These are phyloP conservation scores for Dothiorella sarmentorum DNA, from an alignment of 2,329 filamentous ascomycete species.

Conservation along the genomic window DNA sequence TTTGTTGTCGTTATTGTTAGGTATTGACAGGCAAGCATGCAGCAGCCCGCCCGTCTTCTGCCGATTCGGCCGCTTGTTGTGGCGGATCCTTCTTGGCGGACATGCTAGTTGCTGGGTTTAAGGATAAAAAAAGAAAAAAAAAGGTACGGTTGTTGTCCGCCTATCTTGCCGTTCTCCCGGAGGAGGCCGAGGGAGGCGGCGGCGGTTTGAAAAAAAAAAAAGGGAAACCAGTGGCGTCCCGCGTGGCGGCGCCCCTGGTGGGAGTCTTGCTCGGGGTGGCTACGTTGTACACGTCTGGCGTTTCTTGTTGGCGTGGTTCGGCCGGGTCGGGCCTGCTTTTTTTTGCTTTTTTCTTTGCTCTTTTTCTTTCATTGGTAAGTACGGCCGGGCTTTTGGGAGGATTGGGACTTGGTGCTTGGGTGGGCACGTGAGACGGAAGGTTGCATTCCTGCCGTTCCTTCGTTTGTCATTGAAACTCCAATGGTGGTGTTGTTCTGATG, in stretches of 20 bases:
- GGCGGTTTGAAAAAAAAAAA: neutral
- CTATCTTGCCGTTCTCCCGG: neutral
- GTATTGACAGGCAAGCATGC: constrained; percentile 4
- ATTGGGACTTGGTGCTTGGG: neutral
- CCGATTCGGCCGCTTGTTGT: neutral
- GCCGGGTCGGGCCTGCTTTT: constrained; percentile 12
- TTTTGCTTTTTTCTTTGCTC: too few relatives aligned
- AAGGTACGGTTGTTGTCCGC: too few relatives aligned
- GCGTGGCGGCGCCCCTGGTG: constrained; percentile 8
- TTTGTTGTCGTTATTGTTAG: neutral
- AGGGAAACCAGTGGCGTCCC: neutral
- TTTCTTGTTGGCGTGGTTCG: constrained; percentile 2
- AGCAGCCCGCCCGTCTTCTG: neutral
- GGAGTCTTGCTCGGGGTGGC: neutral
- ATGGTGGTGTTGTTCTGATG: neutral
- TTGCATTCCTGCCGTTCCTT: too few relatives aligned
- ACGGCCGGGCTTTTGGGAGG: too few relatives aligned
- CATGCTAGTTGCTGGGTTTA: too few relatives aligned
- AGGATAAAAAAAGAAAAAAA: neutral
- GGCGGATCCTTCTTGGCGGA: too few relatives aligned
- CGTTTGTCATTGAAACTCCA: neutral
- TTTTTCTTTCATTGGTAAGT: too few relatives aligned
- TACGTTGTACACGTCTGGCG: too few relatives aligned
- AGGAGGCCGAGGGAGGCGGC: neutral
- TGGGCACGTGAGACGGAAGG: too few relatives aligned